Evolutionary conservation across 192 early-diverging fungal genomes (phyloP).

Genomic region (Umbelopsis sp.): DNA sequence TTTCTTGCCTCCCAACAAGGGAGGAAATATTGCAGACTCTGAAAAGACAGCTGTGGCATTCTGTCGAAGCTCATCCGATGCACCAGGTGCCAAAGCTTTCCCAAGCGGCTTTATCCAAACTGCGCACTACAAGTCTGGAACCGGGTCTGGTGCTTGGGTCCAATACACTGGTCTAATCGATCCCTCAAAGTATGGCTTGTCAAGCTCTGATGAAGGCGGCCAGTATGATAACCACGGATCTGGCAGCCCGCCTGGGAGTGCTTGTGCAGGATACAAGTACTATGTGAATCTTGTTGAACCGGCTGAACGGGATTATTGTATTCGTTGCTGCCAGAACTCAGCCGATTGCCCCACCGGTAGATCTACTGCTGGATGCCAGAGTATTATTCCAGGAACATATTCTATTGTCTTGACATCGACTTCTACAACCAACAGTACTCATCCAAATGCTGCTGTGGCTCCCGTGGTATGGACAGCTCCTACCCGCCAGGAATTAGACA

Average conservation of each 20-base stretch:
- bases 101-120: conserved; percentile 49
- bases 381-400: background rate
- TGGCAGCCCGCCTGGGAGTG: conserved; percentile 1
- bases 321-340: background rate
- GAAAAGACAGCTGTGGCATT: conserved; percentile 49
- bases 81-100: conserved; percentile 43
- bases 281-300: conserved; percentile 21
- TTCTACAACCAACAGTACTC: background rate
- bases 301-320: conserved; percentile 1
- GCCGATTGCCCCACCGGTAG: conserved; percentile 1
- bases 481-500: background rate
- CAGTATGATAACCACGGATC: conserved; percentile 43
- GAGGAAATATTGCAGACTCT: conserved; percentile 40
- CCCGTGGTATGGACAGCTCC: background rate
- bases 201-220: conserved; percentile 42
- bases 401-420: background rate
- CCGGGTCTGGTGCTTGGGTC: conserved; percentile 30
- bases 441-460: background rate
- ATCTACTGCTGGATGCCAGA: background rate
- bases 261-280: conserved; percentile 16
- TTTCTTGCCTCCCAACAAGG: conserved; percentile 39
- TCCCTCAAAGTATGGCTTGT: conserved; percentile 34
- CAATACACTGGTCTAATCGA: conserved; percentile 56
- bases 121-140: conserved; percentile 34
- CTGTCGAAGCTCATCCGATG: conserved; percentile 40